A percentile compares a stretch with the other conserved stretches of the same genome.
Conservation (phyloP, 1,284 basidiomycete species). For the Heterobasidion irregulare region DNA sequence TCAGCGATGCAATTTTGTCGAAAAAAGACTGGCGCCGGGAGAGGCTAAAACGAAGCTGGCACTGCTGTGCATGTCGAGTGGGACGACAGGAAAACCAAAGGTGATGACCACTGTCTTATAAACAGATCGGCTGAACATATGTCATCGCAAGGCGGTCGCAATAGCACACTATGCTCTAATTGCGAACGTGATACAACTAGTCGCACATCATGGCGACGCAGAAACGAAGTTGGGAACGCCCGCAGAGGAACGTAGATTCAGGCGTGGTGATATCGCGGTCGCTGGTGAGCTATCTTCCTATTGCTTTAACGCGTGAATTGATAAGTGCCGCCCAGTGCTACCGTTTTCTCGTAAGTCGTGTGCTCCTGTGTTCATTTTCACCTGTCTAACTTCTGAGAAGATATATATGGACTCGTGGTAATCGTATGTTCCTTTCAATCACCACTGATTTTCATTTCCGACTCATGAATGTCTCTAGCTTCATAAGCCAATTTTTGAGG, state of each 20-base stretch:
- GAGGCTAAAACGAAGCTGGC: conserved; percentile 66
- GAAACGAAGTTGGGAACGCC: conserved; percentile 30
- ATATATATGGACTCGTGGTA: conserved; percentile 65
- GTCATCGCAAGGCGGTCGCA: conserved; percentile 44
- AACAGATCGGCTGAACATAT: too few relatives aligned
- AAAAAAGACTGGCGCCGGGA: conserved; percentile 44
- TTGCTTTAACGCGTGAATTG: conserved; percentile 1
- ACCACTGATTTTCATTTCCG: conserved; percentile 5
- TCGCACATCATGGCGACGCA: conserved; percentile 39
- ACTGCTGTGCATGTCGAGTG: conserved; percentile 72
- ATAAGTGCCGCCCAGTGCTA: conserved; percentile 14
- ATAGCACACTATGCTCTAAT: conserved; percentile 64
- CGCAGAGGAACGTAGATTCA: conserved; percentile 25
- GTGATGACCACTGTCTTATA: conserved; percentile 19
- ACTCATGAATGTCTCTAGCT: conserved; percentile 47
- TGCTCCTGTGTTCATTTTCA: background rate
- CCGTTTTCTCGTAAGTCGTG: conserved; percentile 26
- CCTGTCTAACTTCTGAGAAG: conserved; percentile 24
- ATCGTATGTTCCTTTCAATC: conserved; percentile 28
- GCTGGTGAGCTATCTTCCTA: conserved; percentile 24
- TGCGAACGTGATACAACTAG: conserved; percentile 53
- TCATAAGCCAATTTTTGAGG: conserved; percentile 30
- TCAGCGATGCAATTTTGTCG: conserved; percentile 32
- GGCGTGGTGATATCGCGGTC: conserved; percentile 47
- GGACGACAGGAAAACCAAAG: conserved; percentile 80